Base-by-base conservation (phyloP, 1,284 basidiomycete genomes). In the Psilocybe mexicana region DNA sequence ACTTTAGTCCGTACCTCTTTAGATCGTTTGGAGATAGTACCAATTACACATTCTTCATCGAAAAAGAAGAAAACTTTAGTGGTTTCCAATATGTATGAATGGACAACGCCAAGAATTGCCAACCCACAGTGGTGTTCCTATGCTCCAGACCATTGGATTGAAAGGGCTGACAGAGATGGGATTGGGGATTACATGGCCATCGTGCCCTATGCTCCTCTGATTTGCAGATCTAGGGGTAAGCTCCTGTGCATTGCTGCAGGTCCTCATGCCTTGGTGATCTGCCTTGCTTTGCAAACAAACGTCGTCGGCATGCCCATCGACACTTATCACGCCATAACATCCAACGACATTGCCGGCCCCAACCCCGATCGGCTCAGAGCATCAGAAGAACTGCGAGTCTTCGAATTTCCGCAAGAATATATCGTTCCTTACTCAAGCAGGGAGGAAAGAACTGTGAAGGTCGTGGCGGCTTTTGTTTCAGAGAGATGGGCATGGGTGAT, bases 401-500 rank as follows among this genome's bases (percentile, higher is more conserved):
- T 45, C 18, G 5, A 23, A 2, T 24, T 45, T 7, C 43, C 43
- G 3, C 6, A 45, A 11, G 23, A 24, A 6, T 11, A 23, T 25
- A 5, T 23, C 10, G 10, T 18, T 5, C 14, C 14, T 8, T 25
- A 45, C 43, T 45, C 43, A 6, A 24, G 18, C 4, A 18, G 23
- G 10, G n/a, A 11, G 11, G 18, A 45, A 11, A n/a, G 18, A 11
- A 18, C 35, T 3, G 40, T 51, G 3, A 36, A 40, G 7, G 18
- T 51, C 33, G 8, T 51, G n/a, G 49, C 49, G 6, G 49, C 49
- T 11, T 51, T 51, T 40, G 49, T 51, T 10, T 51, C 49, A 14
- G 36, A 40, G 6, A 25, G 40, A 3, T 51, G 49, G 49, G 36
- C 49, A 10, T 51, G 49, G 49, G 38, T 35, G 12, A 36, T 51